Conservation (phyloP, 2,329 filamentous ascomycete genomes). For the Aspergillus latus region DNA sequence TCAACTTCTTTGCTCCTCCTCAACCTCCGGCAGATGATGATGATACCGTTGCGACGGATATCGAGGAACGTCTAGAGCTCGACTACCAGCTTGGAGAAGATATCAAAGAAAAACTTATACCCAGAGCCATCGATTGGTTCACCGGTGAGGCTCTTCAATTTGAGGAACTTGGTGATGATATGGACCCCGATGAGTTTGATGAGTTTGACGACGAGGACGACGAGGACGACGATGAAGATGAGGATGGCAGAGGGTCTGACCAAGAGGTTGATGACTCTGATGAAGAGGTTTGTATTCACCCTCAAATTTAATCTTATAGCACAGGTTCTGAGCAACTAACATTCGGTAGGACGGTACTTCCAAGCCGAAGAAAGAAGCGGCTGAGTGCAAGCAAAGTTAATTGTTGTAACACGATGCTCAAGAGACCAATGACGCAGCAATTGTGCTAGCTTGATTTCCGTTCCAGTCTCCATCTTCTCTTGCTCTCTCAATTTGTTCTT, state of each 20-base stretch:
- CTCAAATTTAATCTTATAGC: too few relatives aligned
- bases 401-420: not conserved
- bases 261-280: slow-evolving; percentile 59
- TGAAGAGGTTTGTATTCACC: slow-evolving; percentile 44
- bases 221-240: slow-evolving; percentile 86
- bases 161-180: slow-evolving; percentile 85
- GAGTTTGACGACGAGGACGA: slow-evolving; percentile 90
- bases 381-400: slow-evolving; percentile 95
- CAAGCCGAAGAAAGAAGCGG: slow-evolving; percentile 90
- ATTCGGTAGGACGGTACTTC: slow-evolving; percentile 72
- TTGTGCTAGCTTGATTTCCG: too few relatives aligned
- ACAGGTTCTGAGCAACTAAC: slow-evolving; percentile 21
- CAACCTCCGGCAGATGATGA: slow-evolving; percentile 74
- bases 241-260: slow-evolving; percentile 73
- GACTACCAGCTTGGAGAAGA: slow-evolving; percentile 99
- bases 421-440: too few relatives aligned
- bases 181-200: slow-evolving; percentile 78
- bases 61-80: slow-evolving; percentile 95
- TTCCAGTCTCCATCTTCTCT: too few relatives aligned
- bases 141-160: slow-evolving; percentile 96
- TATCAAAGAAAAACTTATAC: slow-evolving; percentile 99
- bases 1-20: slow-evolving; percentile 98
- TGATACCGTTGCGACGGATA: slow-evolving; percentile 75
- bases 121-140: slow-evolving; percentile 98
- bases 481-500: not conserved